Evolutionary conservation across 2,329 filamentous ascomycete genomes (phyloP).

Genomic region (Leptographium radiaticola): DNA sequence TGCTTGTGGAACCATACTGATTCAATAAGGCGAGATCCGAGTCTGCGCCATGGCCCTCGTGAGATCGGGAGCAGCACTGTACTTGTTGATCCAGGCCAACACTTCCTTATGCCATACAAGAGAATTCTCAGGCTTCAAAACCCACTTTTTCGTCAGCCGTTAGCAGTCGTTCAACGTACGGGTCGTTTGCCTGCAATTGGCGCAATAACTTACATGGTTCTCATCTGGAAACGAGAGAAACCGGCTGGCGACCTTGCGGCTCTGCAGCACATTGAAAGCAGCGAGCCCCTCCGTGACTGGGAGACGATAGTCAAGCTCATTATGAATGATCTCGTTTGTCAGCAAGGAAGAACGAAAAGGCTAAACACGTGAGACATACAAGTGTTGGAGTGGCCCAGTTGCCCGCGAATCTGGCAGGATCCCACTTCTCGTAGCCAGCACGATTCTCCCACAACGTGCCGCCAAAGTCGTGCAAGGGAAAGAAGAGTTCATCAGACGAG

Average conservation of each 20-base stretch:
- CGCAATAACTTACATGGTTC: constrained; percentile 35
- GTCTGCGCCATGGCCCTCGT: neutral
- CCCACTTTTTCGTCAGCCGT: constrained; percentile 40
- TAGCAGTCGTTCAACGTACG: neutral
- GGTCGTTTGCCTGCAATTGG: neutral
- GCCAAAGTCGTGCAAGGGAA: constrained; percentile 54
- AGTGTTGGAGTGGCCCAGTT: constrained; percentile 82
- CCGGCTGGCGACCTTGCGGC: constrained; percentile 59
- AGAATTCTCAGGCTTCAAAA: constrained; percentile 82
- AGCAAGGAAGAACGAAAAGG: neutral
- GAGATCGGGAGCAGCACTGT: constrained; percentile 25
- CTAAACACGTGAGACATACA: constrained; percentile 26
- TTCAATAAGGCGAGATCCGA: neutral
- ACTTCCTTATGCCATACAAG: constrained; percentile 84
- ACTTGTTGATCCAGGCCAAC: constrained; percentile 61
- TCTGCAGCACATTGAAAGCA: constrained; percentile 77
- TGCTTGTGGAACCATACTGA: too few species aligned
- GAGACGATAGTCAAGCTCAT: constrained; percentile 77
- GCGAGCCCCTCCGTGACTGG: constrained; percentile 74
- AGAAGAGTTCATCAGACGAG: constrained; percentile 56
- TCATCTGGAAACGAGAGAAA: constrained; percentile 73
- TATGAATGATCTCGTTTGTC: constrained; percentile 51
- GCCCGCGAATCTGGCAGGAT: constrained; percentile 47
- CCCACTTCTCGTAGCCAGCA: constrained; percentile 54
- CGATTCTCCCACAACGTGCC: constrained; percentile 49